A percentile compares a stretch with the other conserved stretches of the same genome.
Conservation (phyloP, 78 protist genomes). For the Dictyostelium firmibasis region DNA sequence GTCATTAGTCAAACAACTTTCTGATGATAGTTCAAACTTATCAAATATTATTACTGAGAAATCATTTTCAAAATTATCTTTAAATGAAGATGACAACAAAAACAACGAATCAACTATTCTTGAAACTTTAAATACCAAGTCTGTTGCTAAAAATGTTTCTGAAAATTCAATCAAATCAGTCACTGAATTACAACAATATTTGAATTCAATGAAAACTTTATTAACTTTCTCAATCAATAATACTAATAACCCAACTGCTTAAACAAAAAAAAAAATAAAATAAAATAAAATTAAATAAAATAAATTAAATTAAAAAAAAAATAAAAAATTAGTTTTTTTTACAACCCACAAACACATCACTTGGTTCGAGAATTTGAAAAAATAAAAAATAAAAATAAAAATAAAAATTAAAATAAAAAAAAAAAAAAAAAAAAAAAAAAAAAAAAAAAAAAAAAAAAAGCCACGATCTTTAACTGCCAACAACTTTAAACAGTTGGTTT, state of each 20-base stretch:
- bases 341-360: no score
- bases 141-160: not conserved
- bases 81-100: not conserved
- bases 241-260: not conserved
- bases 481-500: no score
- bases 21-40: not conserved
- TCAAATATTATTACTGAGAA: not conserved
- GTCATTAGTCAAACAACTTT: not conserved
- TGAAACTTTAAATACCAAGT: not conserved
- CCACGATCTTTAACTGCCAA: no score
- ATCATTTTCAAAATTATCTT: not conserved
- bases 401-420: no score
- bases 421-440: no score
- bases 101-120: not conserved
- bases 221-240: not conserved
- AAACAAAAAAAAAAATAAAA: not conserved
- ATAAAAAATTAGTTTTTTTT: no score
- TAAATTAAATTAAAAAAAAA: no score
- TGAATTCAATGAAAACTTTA: not conserved
- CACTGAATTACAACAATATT: conserved; percentile 1
- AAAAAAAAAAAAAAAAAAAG: no score
- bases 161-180: not conserved
- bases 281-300: not conserved
- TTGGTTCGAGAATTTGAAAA: no score
- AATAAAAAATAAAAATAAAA: no score